Evolutionary conservation across 306 rosid genomes (phyloP).

Genomic region (Castanea crenata): DNA sequence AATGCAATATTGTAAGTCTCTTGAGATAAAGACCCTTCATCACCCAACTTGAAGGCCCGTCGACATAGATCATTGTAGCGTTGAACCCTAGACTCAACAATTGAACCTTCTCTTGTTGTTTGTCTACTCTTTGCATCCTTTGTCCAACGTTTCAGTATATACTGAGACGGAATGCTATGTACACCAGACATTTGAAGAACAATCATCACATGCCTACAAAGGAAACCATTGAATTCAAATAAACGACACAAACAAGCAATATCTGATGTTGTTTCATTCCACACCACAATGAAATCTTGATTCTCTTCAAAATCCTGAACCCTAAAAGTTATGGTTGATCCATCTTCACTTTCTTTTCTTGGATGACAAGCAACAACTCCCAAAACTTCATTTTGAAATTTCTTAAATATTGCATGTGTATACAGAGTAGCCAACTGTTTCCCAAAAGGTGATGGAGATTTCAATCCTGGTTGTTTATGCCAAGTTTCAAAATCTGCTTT

Average conservation of each 20-base stretch:
- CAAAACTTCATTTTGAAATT: constrained; percentile 52
- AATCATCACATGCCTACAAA: constrained; percentile 50
- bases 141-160: constrained; percentile 47
- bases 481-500: constrained; percentile 44
- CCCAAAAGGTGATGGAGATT: constrained; percentile 53
- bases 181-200: constrained; percentile 53
- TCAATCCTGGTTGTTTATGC: constrained; percentile 44
- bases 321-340: constrained; percentile 21
- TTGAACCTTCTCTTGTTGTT: constrained; percentile 7
- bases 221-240: constrained; percentile 46
- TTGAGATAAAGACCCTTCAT: constrained; percentile 50
- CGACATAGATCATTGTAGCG: constrained; percentile 38
- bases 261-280: constrained; percentile 44
- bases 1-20: constrained; percentile 44
- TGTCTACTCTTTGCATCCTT: constrained; percentile 40
- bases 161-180: constrained; percentile 41
- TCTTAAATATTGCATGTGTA: constrained; percentile 39
- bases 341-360: constrained; percentile 36
- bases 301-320: constrained; percentile 46
- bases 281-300: constrained; percentile 36
- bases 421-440: constrained; percentile 41
- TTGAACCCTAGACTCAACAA: constrained; percentile 25
- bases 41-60: constrained; percentile 40
- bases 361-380: constrained; percentile 62
- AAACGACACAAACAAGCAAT: constrained; percentile 43